Percentiles rank a stretch among this genome's conserved stretches.
Conservation (phyloP, 495 filamentous ascomycete species). For the Xylaria acuta region DNA sequence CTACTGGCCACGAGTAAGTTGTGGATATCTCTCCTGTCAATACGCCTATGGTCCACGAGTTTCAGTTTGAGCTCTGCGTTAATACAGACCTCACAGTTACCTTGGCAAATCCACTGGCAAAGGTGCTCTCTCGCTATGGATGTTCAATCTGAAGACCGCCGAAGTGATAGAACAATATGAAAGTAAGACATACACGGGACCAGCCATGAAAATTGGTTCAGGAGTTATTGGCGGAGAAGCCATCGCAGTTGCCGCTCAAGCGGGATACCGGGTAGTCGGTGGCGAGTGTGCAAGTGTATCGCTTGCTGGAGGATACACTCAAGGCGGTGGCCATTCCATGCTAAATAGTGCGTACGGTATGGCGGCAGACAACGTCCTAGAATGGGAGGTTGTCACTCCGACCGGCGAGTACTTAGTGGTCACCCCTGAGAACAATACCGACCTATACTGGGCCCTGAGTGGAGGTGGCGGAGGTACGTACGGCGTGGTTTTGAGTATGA, state of each 20-base stretch:
- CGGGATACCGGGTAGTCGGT: slow-evolving; percentile 53
- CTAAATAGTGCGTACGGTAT: slow-evolving; percentile 61
- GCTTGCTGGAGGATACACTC: slow-evolving; percentile 54
- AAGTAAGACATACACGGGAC: slow-evolving; percentile 45
- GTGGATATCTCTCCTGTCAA: neutral
- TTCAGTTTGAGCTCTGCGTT: neutral
- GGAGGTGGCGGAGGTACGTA: slow-evolving; percentile 63
- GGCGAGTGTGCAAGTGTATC: slow-evolving; percentile 54
- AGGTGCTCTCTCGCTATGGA: slow-evolving; percentile 64
- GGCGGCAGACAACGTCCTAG: slow-evolving; percentile 63
- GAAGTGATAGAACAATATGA: slow-evolving; percentile 43
- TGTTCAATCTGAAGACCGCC: slow-evolving; percentile 58
- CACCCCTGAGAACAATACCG: slow-evolving; percentile 49
- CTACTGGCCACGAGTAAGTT: slow-evolving; percentile 50
- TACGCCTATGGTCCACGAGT: too few relatives aligned
- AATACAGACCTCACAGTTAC: slow-evolving; percentile 27
- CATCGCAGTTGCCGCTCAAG: slow-evolving; percentile 44
- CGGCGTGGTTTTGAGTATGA: slow-evolving; percentile 56
- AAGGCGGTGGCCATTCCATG: slow-evolving; percentile 65
- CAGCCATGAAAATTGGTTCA: slow-evolving; percentile 59
- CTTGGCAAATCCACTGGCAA: slow-evolving; percentile 55
- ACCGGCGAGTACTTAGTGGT: slow-evolving; percentile 50
- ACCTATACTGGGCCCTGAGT: slow-evolving; percentile 66
- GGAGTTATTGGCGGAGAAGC: slow-evolving; percentile 59
- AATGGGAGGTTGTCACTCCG: slow-evolving; percentile 63